Percentiles rank a stretch among this genome's conserved stretches.
These are phyloP conservation scores for Leonotis leonurus DNA, from an alignment of 257 asterid species.

Conservation along the genomic window DNA sequence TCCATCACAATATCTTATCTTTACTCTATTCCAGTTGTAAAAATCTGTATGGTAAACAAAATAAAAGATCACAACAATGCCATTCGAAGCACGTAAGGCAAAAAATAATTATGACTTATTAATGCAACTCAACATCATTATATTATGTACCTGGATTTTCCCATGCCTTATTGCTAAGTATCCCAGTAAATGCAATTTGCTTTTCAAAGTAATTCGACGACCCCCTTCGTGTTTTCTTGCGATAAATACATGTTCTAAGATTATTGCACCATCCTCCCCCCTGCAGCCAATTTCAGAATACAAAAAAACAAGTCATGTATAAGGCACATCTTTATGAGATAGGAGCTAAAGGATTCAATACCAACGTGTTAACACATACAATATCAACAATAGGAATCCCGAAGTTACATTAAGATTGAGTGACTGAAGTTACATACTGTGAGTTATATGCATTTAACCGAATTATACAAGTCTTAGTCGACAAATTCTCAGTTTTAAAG, in stretches of 20 bases:
- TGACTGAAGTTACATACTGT: too few species aligned
- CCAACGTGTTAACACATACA: background rate
- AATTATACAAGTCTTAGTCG: background rate
- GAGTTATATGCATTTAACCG: background rate
- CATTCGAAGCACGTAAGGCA: background rate
- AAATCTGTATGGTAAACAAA: conserved; percentile 35
- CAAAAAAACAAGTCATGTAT: background rate
- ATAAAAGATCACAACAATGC: background rate
- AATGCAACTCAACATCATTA: background rate
- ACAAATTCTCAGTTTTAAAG: too few species aligned
- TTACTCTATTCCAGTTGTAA: conserved; percentile 67
- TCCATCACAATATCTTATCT: conserved; percentile 64
- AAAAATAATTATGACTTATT: too few species aligned
- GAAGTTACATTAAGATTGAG: too few species aligned
- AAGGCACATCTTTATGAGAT: background rate
- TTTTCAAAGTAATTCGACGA: conserved; percentile 48
- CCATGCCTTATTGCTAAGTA: conserved; percentile 48
- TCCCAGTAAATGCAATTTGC: conserved; percentile 48
- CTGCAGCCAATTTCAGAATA: conserved; percentile 30
- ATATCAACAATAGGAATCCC: background rate
- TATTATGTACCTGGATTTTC: conserved; percentile 55
- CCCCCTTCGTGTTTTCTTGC: conserved; percentile 51
- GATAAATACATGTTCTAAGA: conserved; percentile 39
- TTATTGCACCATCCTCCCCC: conserved; percentile 97
- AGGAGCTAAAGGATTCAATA: background rate